phyloP scores from a whole-genome alignment of 495 filamentous ascomycete genomes.

The Lentithecium fluviatile region DNA sequence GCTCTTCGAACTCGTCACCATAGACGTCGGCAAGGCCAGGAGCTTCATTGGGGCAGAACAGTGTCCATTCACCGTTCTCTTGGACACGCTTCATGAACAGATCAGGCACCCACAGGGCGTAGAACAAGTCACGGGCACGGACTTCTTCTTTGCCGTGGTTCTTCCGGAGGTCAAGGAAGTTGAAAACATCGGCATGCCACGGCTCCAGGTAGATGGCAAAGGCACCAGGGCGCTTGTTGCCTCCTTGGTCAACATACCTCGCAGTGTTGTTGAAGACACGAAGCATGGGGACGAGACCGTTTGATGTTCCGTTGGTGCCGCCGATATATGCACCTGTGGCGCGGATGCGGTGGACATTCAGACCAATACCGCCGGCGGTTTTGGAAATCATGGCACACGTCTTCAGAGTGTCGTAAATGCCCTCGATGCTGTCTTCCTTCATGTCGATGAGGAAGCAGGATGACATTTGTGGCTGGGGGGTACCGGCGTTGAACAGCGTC shows the following conservation, averaged over 20 bases:
- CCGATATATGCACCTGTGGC: slow-evolving; percentile 96
- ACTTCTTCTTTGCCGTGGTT: slow-evolving; percentile 99
- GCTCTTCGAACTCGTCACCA: slow-evolving; percentile 92
- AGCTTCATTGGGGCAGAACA: slow-evolving; percentile 96
- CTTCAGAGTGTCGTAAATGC: slow-evolving; percentile 98
- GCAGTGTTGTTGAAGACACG: slow-evolving; percentile 99
- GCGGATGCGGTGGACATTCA: slow-evolving; percentile 94
- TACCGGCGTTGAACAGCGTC: slow-evolving; percentile 96
- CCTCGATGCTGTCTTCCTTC: slow-evolving; percentile 98
- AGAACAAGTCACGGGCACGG: slow-evolving; percentile 95
- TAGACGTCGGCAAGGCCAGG: slow-evolving; percentile 94
- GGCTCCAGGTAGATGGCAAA: slow-evolving; percentile 99
- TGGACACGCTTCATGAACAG: slow-evolving; percentile 99
- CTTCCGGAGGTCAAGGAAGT: slow-evolving; percentile 96
- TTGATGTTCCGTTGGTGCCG: slow-evolving; percentile 95
- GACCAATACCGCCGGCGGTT: slow-evolving; percentile 94
- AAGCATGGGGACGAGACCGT: slow-evolving; percentile 96
- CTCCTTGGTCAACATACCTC: slow-evolving; percentile 96
- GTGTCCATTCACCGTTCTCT: slow-evolving; percentile 89
- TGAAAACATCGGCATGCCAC: slow-evolving; percentile 97
- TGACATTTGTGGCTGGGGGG: slow-evolving; percentile 85
- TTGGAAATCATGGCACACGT: slow-evolving; percentile 99
- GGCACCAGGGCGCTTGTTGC: slow-evolving; percentile 97
- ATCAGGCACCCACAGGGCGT: slow-evolving; percentile 96
- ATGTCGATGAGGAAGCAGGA: slow-evolving; percentile 98